Base-by-base conservation (phyloP, 2,329 filamentous ascomycete genomes). In the Colletotrichum sp. region DNA sequence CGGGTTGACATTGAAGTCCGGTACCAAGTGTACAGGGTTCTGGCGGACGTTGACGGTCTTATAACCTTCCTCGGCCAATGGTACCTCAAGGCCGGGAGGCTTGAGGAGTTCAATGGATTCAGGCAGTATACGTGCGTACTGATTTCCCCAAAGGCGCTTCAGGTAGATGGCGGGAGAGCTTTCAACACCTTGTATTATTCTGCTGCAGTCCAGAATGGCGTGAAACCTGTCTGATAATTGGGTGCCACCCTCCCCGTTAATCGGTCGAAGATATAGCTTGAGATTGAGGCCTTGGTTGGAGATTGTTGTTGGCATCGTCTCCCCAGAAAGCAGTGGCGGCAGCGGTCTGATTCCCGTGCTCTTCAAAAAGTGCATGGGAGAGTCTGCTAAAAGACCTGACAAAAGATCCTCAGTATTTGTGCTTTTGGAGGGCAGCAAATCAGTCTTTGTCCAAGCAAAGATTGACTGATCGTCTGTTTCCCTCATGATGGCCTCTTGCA, bases 201-300 rank as follows among this genome's bases (percentile, higher is more conserved):
- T 52, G 43, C 43, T 52, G 3, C 43, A 52, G 10, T 52, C 43
- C 6, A 52, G n/a, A 21, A 52, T 52, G 43, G 43, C 43, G n/a
- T 48, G n/a, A 1, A 48, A 48, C 10, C 10, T 48, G n/a, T 48
- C 43, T 9, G 43, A 13, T 13, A 2, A 1, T 13, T n/a, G n/a
- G 1, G 3, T 1, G 6, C 0, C n/a, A 12, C 10, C 10, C 43
- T 4, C 10, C 1, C 10, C 8, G 0, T 21, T 2, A 6, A 12
- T 48, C 5, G 43, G 43, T 13, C 43, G 43, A 48, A 48, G n/a
- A 21, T 48, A 48, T 48, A 48, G 4, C n/a, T 13, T 48, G 10
- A 48, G 43, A 21, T 48, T 48, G 1, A 48, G 43, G n/a, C 43
- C n/a, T 13, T 48, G 43, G 6, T 8, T 48, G 10, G 43, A 48